Evolutionary conservation across 1,284 basidiomycete species (phyloP), one percentile per base, ranked within the genome.

Genomic region (Caloboletus firmus): DNA sequence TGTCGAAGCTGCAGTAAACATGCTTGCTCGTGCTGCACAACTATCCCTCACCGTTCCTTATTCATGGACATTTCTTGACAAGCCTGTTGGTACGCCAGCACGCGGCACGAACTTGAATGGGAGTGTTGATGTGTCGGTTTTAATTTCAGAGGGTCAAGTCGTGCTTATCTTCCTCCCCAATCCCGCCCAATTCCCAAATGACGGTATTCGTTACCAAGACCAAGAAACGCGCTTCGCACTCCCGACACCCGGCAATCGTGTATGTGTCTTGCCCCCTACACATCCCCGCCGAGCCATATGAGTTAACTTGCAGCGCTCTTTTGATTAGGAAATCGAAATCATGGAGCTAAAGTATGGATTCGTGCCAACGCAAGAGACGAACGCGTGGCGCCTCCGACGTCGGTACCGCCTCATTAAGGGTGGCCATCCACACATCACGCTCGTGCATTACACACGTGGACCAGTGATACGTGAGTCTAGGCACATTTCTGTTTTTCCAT

Each of bases 191-290:
- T 84, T 86, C 62, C 86, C 87, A 18, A 79, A 76, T 53, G 89
- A 91, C 60, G 89, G 89, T 18, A 76, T 91, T 51, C 79, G 85
- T 34, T 91, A 79, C 66, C 81, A 84, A 60, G 89, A 90, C 45
- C 71, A 79, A 54, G 89, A 91, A 66, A 78, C 79, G 47, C 81
- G 81, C 59, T 81, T 75, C 62, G 67, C 71, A 26, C 73, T 89
- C 5, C 74, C 80, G 41, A 76, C 72, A 46, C 76, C 74, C 2
- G 63, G 60, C 45, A 74, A 71, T 56, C 78, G 83, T 55, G 85
- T 86, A 66, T 61, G 84, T 70, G 2, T 42, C 26, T 4, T 15
- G 2, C 4, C 28, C 31, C 10, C n/a, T 3, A 24, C 5, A 24
- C 20, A 12, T 15, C 22, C 15, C 20, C 2, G 6, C 10, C 5